These are phyloP conservation scores for Talaromyces nanjingensis DNA, from an alignment of 495 filamentous ascomycete genomes.

Conservation along the genomic window DNA sequence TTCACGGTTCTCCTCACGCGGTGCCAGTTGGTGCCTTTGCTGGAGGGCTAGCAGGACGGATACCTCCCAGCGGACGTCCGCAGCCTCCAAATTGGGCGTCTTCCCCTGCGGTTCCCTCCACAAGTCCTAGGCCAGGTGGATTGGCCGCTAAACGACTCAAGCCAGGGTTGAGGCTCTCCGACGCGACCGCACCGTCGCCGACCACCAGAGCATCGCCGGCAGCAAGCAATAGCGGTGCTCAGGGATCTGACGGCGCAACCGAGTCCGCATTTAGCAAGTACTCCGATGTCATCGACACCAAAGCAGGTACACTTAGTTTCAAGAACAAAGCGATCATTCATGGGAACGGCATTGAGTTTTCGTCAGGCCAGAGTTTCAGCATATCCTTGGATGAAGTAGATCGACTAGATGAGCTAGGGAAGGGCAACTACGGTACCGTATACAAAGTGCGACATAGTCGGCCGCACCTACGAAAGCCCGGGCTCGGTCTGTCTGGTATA, in stretches of 20 bases:
- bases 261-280: slow-evolving; percentile 83
- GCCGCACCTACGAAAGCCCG: slow-evolving; percentile 70
- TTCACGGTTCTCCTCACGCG: slow-evolving; percentile 11
- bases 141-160: slow-evolving; percentile 49
- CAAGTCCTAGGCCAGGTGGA: slow-evolving; percentile 40
- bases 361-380: slow-evolving; percentile 78
- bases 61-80: slow-evolving; percentile 32
- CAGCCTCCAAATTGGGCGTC: slow-evolving; percentile 43
- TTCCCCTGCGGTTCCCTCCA: slow-evolving; percentile 32
- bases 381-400: slow-evolving; percentile 97
- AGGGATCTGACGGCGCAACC: slow-evolving; percentile 17
- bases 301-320: slow-evolving; percentile 86
- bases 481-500: slow-evolving; percentile 64
- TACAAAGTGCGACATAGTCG: slow-evolving; percentile 90
- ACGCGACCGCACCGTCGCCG: slow-evolving; percentile 32
- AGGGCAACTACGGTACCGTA: slow-evolving; percentile 97
- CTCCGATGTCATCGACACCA: slow-evolving; percentile 82
- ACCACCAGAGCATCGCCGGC: slow-evolving; percentile 8
- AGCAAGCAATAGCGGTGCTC: slow-evolving; percentile 13
- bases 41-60: slow-evolving; percentile 25
- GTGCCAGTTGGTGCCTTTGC: slow-evolving; percentile 24
- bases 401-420: slow-evolving; percentile 89
- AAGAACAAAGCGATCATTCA: slow-evolving; percentile 88
- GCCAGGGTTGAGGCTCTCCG: slow-evolving; percentile 43
- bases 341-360: slow-evolving; percentile 84